Evolutionary conservation across 1,284 basidiomycete species (phyloP).

Genomic region (Cronartium quercuum): DNA sequence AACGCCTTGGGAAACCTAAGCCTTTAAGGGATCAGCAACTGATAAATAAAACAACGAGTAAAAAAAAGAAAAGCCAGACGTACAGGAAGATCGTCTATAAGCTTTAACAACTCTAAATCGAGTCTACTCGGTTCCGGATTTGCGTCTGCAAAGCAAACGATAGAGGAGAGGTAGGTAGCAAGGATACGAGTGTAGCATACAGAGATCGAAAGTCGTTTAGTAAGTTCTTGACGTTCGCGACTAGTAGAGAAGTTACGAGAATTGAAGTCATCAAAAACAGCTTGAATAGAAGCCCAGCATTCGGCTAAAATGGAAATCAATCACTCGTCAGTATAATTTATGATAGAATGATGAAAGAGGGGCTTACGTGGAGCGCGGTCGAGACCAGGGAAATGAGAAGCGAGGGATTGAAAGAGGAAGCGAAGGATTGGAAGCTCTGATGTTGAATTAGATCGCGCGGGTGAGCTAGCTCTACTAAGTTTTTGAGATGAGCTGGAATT

Average conservation of each 20-base stretch:
- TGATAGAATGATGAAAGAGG: not conserved
- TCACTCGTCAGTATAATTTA: not conserved
- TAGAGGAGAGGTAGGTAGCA: slow-evolving; percentile 22
- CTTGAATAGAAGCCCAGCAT: slow-evolving; percentile 24
- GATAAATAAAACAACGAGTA: too few species aligned
- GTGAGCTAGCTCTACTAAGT: not conserved
- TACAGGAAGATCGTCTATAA: not conserved
- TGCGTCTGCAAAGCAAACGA: slow-evolving; percentile 1
- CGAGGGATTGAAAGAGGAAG: slow-evolving; percentile 18
- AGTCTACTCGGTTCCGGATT: not conserved
- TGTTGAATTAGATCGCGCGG: not conserved
- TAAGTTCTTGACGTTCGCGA: slow-evolving; percentile 27
- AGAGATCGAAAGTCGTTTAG: slow-evolving; percentile 30
- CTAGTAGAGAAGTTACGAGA: slow-evolving; percentile 30
- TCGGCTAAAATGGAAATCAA: not conserved
- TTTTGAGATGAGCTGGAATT: not conserved
- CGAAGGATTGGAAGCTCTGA: not conserved
- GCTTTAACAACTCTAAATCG: not conserved
- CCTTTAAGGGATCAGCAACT: too few species aligned
- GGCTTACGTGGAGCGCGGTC: not conserved
- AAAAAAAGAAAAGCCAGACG: not conserved
- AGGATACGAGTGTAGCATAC: slow-evolving; percentile 24
- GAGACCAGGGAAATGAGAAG: not conserved
- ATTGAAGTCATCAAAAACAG: slow-evolving; percentile 27
- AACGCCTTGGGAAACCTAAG: too few species aligned